phyloP scores from a whole-genome alignment of 768 basidiomycete genomes.

The Terana coerulea region DNA sequence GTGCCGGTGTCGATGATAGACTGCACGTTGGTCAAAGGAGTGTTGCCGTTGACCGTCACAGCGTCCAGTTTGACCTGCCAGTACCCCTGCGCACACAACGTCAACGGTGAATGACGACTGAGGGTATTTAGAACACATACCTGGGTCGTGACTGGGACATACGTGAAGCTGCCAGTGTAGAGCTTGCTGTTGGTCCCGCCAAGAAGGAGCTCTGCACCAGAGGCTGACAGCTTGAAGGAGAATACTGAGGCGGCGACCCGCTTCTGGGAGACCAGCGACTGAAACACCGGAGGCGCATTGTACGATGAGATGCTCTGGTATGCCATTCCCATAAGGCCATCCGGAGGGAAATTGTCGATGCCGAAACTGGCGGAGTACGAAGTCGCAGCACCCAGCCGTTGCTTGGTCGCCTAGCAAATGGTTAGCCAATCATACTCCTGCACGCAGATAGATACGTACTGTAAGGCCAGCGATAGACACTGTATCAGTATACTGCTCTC shows the following conservation, averaged over 20 bases:
- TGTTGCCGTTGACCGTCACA: conserved; percentile 23
- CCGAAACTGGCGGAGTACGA: conserved; percentile 21
- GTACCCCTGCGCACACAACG: conserved; percentile 21
- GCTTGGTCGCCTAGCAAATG: conserved; percentile 12
- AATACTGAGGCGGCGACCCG: conserved; percentile 27
- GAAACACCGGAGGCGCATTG: conserved; percentile 25
- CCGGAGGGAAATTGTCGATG: conserved; percentile 13
- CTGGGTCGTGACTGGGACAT: conserved; percentile 23
- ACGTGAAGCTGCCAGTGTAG: conserved; percentile 36
- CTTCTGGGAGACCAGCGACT: conserved; percentile 22
- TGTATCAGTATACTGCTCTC: conserved; percentile 43
- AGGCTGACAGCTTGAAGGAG: conserved; percentile 35
- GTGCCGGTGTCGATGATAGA: conserved; percentile 37
- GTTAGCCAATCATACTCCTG: too few relatives aligned
- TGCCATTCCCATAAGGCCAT: conserved; percentile 30
- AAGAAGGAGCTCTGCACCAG: conserved; percentile 32
- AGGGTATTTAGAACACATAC: conserved; percentile 8
- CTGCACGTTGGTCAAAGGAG: conserved; percentile 10
- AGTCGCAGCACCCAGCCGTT: conserved; percentile 20
- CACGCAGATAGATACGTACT: conserved; percentile 23
- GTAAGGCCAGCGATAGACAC: conserved; percentile 41
- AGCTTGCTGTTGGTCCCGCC: conserved; percentile 36
- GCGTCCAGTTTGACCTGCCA: conserved; percentile 36
- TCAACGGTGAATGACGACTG: not conserved
- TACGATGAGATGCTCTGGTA: conserved; percentile 26